Evolutionary conservation across 2,329 filamentous ascomycete genomes (phyloP).

Genomic region (Sporothrix dimorphospora): DNA sequence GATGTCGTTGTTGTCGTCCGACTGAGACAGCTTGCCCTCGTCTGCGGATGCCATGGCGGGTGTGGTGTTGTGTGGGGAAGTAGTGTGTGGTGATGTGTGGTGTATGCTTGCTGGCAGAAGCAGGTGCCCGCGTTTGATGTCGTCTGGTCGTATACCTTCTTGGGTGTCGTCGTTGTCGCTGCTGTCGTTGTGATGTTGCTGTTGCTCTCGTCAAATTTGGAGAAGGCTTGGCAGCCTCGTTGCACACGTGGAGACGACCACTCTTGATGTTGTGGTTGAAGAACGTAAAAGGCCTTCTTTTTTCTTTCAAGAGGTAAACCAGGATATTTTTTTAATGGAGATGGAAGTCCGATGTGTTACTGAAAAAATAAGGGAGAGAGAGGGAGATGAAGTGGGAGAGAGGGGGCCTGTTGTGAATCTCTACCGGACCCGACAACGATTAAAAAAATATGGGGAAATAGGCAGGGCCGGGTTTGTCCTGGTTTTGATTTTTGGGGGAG

Average conservation of each 20-base stretch:
- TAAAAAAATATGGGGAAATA: constrained; percentile 21
- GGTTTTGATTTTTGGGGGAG: background rate
- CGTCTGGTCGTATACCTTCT: background rate
- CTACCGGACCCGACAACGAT: background rate
- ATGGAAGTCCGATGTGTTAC: constrained; percentile 12
- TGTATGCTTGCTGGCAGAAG: background rate
- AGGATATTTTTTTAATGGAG: constrained; percentile 6
- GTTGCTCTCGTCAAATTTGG: constrained; percentile 2
- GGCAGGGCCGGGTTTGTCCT: background rate
- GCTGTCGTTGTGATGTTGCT: background rate
- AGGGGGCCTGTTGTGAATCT: background rate
- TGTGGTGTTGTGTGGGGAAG: background rate
- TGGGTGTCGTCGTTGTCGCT: background rate
- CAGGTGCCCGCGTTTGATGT: background rate
- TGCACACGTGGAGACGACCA: constrained; percentile 7
- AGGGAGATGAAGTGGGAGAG: background rate
- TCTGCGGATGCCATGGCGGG: constrained; percentile 26
- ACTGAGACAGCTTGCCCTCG: constrained; percentile 27
- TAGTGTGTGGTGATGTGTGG: background rate
- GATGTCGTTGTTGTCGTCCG: constrained; percentile 37
- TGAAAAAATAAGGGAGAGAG: background rate
- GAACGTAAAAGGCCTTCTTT: background rate
- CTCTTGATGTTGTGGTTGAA: background rate
- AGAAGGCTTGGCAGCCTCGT: constrained; percentile 25
- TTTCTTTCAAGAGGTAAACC: background rate